Evolutionary conservation across 768 basidiomycete genomes (phyloP).

Genomic region (Nevesoporus exiguus): DNA sequence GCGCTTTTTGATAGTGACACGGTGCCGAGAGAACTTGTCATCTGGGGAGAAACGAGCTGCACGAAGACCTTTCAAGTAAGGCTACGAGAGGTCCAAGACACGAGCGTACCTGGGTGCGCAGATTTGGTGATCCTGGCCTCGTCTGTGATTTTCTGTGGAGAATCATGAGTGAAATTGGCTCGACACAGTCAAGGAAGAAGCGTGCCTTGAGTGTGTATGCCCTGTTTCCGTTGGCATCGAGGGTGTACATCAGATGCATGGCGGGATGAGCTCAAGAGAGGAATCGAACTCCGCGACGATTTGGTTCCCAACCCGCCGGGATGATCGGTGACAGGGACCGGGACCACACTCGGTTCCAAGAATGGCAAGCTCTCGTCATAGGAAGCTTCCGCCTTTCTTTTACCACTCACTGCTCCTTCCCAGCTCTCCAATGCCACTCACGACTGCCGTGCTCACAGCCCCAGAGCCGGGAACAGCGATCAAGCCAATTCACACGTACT

Average conservation of each 20-base stretch:
- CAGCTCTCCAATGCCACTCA: constrained; percentile 35
- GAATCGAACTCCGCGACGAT: constrained; percentile 17
- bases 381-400: neutral
- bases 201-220: constrained; percentile 90
- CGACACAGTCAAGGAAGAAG: neutral
- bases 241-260: constrained; percentile 98
- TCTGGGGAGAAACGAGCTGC: constrained; percentile 97
- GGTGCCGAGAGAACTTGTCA: constrained; percentile 97
- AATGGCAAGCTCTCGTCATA: neutral
- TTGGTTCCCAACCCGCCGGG: neutral
- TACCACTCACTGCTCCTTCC: neutral
- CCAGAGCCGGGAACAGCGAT: constrained; percentile 55
- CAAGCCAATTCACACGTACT: constrained; percentile 56
- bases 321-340: no score
- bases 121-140: constrained; percentile 86
- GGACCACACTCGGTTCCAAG: neutral
- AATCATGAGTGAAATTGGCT: constrained; percentile 1
- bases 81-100: neutral
- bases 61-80: neutral
- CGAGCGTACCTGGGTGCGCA: constrained; percentile 84
- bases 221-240: constrained; percentile 74
- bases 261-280: constrained; percentile 19
- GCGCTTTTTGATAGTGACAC: constrained; percentile 95
- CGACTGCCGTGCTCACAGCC: constrained; percentile 47
- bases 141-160: constrained; percentile 74